These are phyloP conservation scores for Heterobasidion occidentale DNA, from an alignment of 1,284 basidiomycete genomes.

Conservation along the genomic window DNA sequence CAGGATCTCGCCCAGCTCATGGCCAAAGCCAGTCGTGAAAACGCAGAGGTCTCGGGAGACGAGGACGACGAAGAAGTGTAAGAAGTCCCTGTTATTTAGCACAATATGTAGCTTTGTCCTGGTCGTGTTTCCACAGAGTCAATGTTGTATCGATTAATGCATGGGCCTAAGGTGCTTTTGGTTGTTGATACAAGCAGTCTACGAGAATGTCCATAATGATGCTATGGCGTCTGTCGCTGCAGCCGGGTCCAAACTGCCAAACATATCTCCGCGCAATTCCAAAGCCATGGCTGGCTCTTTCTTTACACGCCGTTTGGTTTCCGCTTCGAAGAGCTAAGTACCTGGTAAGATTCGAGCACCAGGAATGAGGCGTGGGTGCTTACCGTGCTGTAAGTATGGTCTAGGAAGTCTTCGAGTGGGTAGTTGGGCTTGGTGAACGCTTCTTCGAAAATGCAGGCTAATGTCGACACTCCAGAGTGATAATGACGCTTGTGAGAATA, in stretches of 20 bases:
- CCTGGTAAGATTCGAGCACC: background rate
- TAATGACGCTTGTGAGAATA: slow-evolving; percentile 79
- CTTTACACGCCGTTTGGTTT: slow-evolving; percentile 73
- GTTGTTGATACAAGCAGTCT: background rate
- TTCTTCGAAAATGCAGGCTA: slow-evolving; percentile 83
- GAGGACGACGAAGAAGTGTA: slow-evolving; percentile 71
- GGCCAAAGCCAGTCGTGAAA: slow-evolving; percentile 87
- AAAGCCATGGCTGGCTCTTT: slow-evolving; percentile 66
- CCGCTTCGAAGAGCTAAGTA: slow-evolving; percentile 79
- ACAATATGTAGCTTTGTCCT: background rate
- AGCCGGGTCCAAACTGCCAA: slow-evolving; percentile 10
- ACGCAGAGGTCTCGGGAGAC: slow-evolving; percentile 91
- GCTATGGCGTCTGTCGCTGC: slow-evolving; percentile 3
- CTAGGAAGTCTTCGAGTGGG: slow-evolving; percentile 92
- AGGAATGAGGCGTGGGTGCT: slow-evolving; percentile 22
- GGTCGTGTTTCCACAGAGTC: background rate
- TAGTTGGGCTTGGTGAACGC: slow-evolving; percentile 91
- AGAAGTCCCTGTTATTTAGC: background rate
- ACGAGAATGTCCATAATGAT: slow-evolving; percentile 8
- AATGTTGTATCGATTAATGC: slow-evolving; percentile 5
- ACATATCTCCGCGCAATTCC: slow-evolving; percentile 28
- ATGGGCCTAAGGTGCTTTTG: background rate
- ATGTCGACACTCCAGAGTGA: slow-evolving; percentile 74
- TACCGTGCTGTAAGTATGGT: slow-evolving; percentile 91
- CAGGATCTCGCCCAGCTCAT: slow-evolving; percentile 91